These are phyloP conservation scores for Cenchrus purpureus DNA, from an alignment of 176 grass and related monocot species.

Conservation along the genomic window DNA sequence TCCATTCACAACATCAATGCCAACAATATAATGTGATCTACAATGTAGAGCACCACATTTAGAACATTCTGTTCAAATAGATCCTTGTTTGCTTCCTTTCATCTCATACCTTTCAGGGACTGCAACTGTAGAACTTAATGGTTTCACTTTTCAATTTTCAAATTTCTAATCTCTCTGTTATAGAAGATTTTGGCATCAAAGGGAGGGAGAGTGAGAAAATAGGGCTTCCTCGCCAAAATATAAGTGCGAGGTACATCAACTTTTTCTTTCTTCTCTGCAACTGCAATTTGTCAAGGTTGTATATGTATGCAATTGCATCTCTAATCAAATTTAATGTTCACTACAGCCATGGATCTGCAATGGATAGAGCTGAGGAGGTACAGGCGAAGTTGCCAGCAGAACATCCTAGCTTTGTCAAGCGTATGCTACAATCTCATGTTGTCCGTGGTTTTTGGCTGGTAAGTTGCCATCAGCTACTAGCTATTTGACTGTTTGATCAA, in stretches of 20 bases:
- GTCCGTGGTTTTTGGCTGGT: conserved; percentile 58
- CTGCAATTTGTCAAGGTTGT: not conserved
- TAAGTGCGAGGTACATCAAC: conserved; percentile 41
- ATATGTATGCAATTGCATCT: not conserved
- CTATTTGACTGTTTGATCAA: not conserved
- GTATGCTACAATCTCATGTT: conserved; percentile 56
- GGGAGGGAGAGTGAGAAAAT: not conserved
- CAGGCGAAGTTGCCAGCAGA: conserved; percentile 39
- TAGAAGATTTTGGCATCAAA: conserved; percentile 2
- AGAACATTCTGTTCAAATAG: not conserved
- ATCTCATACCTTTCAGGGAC: not conserved
- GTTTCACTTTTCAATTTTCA: not conserved
- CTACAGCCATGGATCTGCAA: conserved; percentile 18
- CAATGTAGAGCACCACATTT: not conserved
- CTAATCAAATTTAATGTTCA: conserved; percentile 12
- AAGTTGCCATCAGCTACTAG: not conserved
- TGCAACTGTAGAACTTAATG: not conserved
- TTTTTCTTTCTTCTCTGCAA: not conserved
- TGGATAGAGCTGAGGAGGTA: conserved; percentile 46
- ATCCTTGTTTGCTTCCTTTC: not conserved
- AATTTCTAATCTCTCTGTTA: conserved; percentile 13
- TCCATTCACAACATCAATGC: not conserved
- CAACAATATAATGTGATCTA: not conserved
- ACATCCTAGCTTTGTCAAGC: conserved; percentile 44
- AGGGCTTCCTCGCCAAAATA: conserved; percentile 10